phyloP scores from a whole-genome alignment of 2,329 filamentous ascomycete genomes.

The Aspergillus aculeatinus region DNA sequence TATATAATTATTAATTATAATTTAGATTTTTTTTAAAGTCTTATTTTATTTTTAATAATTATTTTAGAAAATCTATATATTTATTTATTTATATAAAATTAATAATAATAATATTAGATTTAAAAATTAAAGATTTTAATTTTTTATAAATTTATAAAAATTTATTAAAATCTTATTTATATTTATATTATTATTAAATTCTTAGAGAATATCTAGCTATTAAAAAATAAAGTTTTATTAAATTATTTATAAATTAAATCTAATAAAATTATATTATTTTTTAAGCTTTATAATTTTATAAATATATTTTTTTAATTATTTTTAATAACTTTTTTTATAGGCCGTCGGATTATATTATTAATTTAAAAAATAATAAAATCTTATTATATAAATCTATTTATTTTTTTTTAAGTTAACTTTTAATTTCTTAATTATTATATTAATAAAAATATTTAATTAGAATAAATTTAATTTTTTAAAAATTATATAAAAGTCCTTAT shows the following conservation, averaged over 20 bases:
- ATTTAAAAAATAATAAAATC: not conserved
- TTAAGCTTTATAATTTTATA: not conserved
- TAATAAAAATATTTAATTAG: not conserved
- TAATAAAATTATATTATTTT: not conserved
- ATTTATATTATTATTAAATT: not conserved
- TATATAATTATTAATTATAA: not conserved
- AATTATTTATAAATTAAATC: not conserved
- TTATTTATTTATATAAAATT: not conserved
- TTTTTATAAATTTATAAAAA: too few species aligned
- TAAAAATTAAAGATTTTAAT: not conserved
- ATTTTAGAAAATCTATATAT: not conserved
- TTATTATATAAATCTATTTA: not conserved
- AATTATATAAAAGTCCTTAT: not conserved
- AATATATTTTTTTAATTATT: not conserved
- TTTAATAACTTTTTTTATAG: not conserved
- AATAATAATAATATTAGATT: not conserved
- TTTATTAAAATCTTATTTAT: not conserved
- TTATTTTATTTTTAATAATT: too few species aligned
- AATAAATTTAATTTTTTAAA: conserved; percentile 1
- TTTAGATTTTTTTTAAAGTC: too few species aligned
- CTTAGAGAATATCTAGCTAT: not conserved
- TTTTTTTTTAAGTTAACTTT: not conserved
- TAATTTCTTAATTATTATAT: conserved; percentile 1
- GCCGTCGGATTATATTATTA: not conserved
- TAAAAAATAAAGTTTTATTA: not conserved